phyloP scores from a whole-genome alignment of 163 green algal genomes.

The Scenedesmus sp. region DNA sequence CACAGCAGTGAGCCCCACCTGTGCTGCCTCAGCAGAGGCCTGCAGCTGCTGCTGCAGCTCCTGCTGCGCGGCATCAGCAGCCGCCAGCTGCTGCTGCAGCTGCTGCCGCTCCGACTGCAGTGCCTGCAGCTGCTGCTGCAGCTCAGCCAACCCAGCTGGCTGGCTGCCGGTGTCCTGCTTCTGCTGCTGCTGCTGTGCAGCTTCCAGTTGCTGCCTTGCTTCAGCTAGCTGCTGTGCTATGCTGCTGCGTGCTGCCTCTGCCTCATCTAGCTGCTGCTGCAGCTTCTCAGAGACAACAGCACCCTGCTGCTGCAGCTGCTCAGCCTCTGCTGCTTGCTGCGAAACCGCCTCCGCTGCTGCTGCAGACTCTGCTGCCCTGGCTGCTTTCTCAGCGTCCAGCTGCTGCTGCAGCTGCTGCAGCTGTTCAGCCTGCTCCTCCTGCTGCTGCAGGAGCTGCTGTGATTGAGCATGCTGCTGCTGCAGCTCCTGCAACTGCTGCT shows the following conservation, averaged over 20 bases:
- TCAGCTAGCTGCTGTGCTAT: neutral
- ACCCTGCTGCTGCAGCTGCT: conserved; percentile 20
- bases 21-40: conserved; percentile 8
- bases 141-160: neutral
- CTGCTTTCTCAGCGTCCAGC: neutral
- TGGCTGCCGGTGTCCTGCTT: neutral
- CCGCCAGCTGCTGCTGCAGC: conserved; percentile 29
- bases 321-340: neutral
- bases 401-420: conserved; percentile 26
- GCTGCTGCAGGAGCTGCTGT: conserved; percentile 4
- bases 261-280: neutral
- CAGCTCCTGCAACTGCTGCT: neutral
- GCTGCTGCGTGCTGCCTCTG: conserved; percentile 11
- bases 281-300: neutral
- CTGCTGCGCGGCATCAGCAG: neutral
- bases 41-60: conserved; percentile 35
- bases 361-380: neutral
- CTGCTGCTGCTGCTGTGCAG: conserved; percentile 2
- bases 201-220: neutral
- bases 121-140: neutral
- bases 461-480: neutral
- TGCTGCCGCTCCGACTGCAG: neutral
- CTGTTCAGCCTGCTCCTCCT: neutral
- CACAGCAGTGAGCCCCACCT: neutral
- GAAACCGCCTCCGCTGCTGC: neutral